These are phyloP conservation scores for Neofusicoccum laricinum DNA, from an alignment of 2,329 filamentous ascomycete species.

Conservation along the genomic window DNA sequence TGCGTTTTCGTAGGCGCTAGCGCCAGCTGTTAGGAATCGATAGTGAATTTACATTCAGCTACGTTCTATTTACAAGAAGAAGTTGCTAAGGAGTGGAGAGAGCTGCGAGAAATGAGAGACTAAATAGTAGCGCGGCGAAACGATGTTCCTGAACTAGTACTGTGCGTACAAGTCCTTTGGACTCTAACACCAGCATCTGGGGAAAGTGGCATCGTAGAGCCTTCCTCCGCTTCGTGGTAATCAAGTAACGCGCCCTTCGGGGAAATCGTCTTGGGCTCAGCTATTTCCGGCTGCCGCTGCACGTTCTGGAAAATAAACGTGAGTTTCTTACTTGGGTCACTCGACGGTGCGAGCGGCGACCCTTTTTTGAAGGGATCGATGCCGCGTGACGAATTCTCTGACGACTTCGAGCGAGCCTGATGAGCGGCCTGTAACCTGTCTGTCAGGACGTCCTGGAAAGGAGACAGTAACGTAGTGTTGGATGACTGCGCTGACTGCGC, in stretches of 20 bases:
- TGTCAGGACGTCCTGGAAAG: conserved; percentile 62
- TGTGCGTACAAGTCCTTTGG: no score
- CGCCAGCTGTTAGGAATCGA: no score
- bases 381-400: conserved; percentile 56
- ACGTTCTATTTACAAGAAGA: no score
- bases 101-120: no score
- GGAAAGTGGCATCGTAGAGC: conserved; percentile 70
- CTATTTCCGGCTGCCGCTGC: conserved; percentile 38
- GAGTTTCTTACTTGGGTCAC: conserved; percentile 50
- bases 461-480: conserved; percentile 49
- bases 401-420: conserved; percentile 61
- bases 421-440: conserved; percentile 78
- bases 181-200: conserved; percentile 59
- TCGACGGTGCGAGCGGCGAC: conserved; percentile 49
- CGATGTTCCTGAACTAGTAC: no score
- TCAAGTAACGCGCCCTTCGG: conserved; percentile 89
- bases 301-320: conserved; percentile 47
- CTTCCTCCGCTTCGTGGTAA: conserved; percentile 72
- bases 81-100: no score
- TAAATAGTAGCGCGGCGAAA: no score
- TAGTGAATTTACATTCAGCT: no score
- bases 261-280: conserved; percentile 75
- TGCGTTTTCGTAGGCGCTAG: conserved; percentile 49
- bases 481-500: conserved; percentile 37
- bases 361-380: conserved; percentile 78